phyloP scores from a whole-genome alignment of 2,329 filamentous ascomycete genomes.

The Penicillium sclerotigenum region DNA sequence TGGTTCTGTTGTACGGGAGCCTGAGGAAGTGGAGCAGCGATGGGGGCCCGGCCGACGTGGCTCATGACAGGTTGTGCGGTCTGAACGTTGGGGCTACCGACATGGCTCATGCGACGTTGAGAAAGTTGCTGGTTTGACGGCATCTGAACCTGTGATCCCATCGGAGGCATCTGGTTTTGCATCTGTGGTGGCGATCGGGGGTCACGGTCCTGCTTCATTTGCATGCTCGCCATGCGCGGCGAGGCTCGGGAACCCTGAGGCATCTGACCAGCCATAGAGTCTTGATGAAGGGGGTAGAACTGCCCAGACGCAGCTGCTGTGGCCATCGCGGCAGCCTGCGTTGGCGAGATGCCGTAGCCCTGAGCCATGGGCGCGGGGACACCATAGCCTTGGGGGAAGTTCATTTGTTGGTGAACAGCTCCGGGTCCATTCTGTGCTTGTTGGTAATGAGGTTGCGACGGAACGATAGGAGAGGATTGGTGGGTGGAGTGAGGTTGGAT shows the following conservation, averaged over 20 bases:
- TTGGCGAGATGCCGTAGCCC: slow-evolving; percentile 72
- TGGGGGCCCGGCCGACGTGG: slow-evolving; percentile 57
- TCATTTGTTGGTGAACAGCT: slow-evolving; percentile 65
- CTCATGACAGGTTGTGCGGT: slow-evolving; percentile 74
- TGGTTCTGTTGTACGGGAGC: slow-evolving; percentile 63
- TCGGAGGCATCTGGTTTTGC: slow-evolving; percentile 54
- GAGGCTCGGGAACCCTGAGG: slow-evolving; percentile 60
- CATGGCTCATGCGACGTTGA: slow-evolving; percentile 69
- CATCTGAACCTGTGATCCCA: slow-evolving; percentile 49
- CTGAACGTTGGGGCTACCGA: slow-evolving; percentile 70
- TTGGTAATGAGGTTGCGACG: slow-evolving; percentile 69
- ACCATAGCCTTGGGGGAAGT: slow-evolving; percentile 75
- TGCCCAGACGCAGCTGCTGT: slow-evolving; percentile 88
- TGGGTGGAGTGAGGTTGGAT: slow-evolving; percentile 59
- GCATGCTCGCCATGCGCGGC: slow-evolving; percentile 68
- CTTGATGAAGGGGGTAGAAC: slow-evolving; percentile 70
- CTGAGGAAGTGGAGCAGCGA: slow-evolving; percentile 51
- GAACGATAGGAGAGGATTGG: slow-evolving; percentile 76
- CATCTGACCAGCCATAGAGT: slow-evolving; percentile 63
- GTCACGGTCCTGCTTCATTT: slow-evolving; percentile 69
- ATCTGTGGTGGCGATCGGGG: slow-evolving; percentile 75
- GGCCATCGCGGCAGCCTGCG: slow-evolving; percentile 89
- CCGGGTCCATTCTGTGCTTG: slow-evolving; percentile 60
- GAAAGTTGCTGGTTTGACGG: slow-evolving; percentile 57
- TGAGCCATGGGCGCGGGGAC: slow-evolving; percentile 71